Base-by-base conservation (phyloP, 208 protist genomes). In the Leishmania turanica region DNA sequence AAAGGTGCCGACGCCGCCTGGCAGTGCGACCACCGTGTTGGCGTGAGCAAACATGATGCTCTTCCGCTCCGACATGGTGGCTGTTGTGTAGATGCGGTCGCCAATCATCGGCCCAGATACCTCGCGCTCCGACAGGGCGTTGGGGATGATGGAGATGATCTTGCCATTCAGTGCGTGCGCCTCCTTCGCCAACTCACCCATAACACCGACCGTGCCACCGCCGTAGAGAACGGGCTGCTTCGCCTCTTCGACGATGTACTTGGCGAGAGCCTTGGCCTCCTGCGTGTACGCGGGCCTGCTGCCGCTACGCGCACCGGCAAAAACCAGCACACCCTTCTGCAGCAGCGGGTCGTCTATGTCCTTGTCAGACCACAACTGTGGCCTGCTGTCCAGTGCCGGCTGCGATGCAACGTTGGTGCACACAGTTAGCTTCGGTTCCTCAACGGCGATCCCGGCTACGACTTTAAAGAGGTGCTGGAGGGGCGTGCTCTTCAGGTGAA, bases 11-110 rank as follows among this genome's bases (percentile, higher is more conserved):
- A 94, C 75, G 62, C 93, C 93, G 45, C 93, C 93, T 1, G 93
- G 93, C 56, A 97, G 89, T 21, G 89, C 91, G 42, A 97, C 87
- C 40, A 97, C 89, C 1, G 83, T 88, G 79, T 91, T 80, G 75
- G 90, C 68, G 80, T 91, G 87, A 0, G 89, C 84, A 78, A 96
- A 93, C 93, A 97, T 97, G 84, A 97, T 92, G 79, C 86, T 93
- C 87, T 97, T 97, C 21, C 93, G 89, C 87, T 97, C 93, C 37
- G 88, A 92, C 93, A 97, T 97, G 75, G 89, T 95, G 56, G 82
- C 60, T 34, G 91, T 90, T 60, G 79, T 89, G 86, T 95, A 95
- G 76, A 94, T 70, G 24, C 90, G 56, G 71, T 91, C 87, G 21
- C 89, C 91, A 45, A 93, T 89, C 82, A 88, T 86, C 21, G 87